Evolutionary conservation across 192 early-diverging fungal genomes (phyloP).

Genomic region (Entomortierella parvispora): DNA sequence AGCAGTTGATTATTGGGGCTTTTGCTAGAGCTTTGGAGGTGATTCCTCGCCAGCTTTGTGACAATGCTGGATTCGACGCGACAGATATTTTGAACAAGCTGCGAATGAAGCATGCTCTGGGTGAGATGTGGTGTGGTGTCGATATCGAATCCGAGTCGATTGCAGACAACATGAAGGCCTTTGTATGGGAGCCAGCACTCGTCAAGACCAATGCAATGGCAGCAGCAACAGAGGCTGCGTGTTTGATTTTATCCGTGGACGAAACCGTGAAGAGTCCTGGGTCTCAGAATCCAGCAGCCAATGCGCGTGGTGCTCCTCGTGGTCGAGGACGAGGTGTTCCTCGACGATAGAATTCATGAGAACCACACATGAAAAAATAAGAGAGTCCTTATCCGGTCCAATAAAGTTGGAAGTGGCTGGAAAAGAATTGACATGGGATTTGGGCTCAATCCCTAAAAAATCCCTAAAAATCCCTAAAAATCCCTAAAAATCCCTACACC

Average conservation of each 20-base stretch:
- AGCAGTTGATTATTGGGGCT: slow-evolving; percentile 95
- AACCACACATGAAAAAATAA: neutral
- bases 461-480: too few relatives aligned
- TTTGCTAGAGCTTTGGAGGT: slow-evolving; percentile 97
- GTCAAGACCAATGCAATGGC: slow-evolving; percentile 98
- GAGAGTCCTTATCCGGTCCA: neutral
- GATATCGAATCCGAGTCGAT: slow-evolving; percentile 91
- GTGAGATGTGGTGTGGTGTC: slow-evolving; percentile 89
- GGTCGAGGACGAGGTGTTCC: slow-evolving; percentile 76
- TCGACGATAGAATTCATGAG: slow-evolving; percentile 62
- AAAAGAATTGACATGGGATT: too few relatives aligned
- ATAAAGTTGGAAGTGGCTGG: too few relatives aligned
- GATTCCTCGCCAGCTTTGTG: slow-evolving; percentile 97
- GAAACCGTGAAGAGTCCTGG: slow-evolving; percentile 96
- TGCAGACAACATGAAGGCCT: slow-evolving; percentile 89
- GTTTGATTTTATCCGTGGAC: slow-evolving; percentile 95
- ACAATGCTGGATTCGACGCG: slow-evolving; percentile 98
- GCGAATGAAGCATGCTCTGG: slow-evolving; percentile 89
- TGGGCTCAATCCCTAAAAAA: too few relatives aligned
- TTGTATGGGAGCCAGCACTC: slow-evolving; percentile 98
- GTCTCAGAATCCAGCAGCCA: slow-evolving; percentile 78
- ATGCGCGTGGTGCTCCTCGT: slow-evolving; percentile 61
- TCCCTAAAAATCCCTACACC: too few relatives aligned
- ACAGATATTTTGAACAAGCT: slow-evolving; percentile 98
- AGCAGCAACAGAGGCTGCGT: slow-evolving; percentile 95